Percentiles rank a stretch among this genome's conserved stretches.
These are phyloP conservation scores for Capsaspora owczarzaki DNA, from an alignment of 78 protist species.

Conservation along the genomic window DNA sequence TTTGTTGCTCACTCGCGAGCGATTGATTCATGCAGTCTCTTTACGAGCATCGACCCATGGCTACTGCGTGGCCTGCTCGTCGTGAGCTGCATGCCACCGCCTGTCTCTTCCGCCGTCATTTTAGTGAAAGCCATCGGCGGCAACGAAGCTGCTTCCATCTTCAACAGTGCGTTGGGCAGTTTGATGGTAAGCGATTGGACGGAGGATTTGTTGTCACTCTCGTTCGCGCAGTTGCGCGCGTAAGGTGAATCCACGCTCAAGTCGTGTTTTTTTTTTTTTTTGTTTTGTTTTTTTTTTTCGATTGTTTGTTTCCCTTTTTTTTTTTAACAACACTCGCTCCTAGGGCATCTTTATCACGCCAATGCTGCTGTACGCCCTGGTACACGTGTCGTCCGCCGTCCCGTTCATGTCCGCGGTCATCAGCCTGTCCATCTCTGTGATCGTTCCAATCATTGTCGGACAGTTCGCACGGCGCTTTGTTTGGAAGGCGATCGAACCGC, in stretches of 20 bases:
- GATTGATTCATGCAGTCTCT: no score
- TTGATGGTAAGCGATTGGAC: no score
- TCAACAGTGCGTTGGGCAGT: conserved; percentile 13
- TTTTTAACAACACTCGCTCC: no score
- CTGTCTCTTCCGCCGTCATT: conserved; percentile 20
- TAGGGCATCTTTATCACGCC: no score
- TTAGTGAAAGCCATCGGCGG: conserved; percentile 3
- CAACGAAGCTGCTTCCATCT: conserved; percentile 12
- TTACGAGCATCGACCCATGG: no score
- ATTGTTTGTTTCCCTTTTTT: no score
- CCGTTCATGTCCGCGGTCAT: neutral
- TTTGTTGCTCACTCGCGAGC: no score
- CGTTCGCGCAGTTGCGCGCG: no score
- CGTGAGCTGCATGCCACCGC: conserved; percentile 17
- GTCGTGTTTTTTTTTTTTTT: no score
- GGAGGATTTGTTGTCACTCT: no score
- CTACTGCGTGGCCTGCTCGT: neutral
- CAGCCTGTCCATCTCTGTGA: neutral
- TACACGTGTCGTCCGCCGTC: neutral
- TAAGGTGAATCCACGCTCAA: no score
- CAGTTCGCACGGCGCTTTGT: neutral
- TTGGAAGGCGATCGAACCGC: neutral
- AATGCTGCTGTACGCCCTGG: neutral
- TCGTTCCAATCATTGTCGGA: neutral
- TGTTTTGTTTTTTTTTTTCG: no score